Evolutionary conservation across 176 grass and related monocot species (phyloP).

Genomic region (Oryza glaberrima): DNA sequence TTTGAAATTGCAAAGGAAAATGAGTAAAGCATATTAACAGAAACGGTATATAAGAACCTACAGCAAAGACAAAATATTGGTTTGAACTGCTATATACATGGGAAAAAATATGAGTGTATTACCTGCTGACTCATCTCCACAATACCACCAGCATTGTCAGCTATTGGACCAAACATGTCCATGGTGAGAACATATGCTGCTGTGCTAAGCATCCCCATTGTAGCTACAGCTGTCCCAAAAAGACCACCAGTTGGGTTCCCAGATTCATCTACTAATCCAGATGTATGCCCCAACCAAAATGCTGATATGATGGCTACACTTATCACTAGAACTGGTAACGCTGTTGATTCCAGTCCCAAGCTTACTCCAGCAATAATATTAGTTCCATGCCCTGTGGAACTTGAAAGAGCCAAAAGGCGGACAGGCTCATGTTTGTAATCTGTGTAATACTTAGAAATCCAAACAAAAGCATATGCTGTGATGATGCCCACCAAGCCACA

Average conservation of each 20-base stretch:
- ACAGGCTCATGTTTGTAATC: constrained; percentile 98
- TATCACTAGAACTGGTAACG: constrained; percentile 89
- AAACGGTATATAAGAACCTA: constrained; percentile 15
- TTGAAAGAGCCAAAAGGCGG: constrained; percentile 74
- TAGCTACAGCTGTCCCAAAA: constrained; percentile 97
- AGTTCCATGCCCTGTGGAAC: constrained; percentile 96
- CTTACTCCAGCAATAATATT: constrained; percentile 98
- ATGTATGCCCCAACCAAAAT: constrained; percentile 90
- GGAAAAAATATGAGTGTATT: constrained; percentile 21
- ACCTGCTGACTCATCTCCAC: constrained; percentile 99
- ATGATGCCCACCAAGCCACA: constrained; percentile 97
- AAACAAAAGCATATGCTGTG: constrained; percentile 95
- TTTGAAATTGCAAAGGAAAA: background rate
- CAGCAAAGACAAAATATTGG: background rate
- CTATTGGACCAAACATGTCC: constrained; percentile 99
- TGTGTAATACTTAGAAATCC: constrained; percentile 98
- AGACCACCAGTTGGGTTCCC: constrained; percentile 88
- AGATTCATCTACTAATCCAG: constrained; percentile 83
- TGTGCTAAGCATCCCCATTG: constrained; percentile 99
- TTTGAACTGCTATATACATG: constrained; percentile 24
- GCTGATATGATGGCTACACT: constrained; percentile 87
- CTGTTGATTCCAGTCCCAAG: constrained; percentile 94
- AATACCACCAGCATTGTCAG: constrained; percentile 99
- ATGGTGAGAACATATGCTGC: constrained; percentile 99
- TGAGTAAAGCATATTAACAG: background rate